These are phyloP conservation scores for Sherardia arvensis DNA, from an alignment of 257 asterid species.

Conservation along the genomic window DNA sequence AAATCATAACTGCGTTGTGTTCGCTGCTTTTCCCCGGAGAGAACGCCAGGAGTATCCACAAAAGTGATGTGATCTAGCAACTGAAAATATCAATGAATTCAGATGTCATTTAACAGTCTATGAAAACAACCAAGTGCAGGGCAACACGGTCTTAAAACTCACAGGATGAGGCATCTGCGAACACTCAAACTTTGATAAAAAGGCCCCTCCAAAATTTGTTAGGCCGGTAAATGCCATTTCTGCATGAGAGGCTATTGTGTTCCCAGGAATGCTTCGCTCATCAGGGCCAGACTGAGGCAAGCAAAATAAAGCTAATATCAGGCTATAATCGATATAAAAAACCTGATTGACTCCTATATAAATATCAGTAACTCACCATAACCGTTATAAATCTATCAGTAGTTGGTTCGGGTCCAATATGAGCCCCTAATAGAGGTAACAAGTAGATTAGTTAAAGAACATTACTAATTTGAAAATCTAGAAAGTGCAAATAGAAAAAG, in stretches of 20 bases:
- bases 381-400: constrained; percentile 90
- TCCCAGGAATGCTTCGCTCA: constrained; percentile 95
- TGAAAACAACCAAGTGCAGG: neutral
- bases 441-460: constrained; percentile 11
- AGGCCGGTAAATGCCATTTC: constrained; percentile 83
- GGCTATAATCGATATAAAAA: neutral
- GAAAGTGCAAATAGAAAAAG: neutral
- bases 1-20: constrained; percentile 93
- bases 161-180: constrained; percentile 97
- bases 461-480: neutral
- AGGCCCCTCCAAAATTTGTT: constrained; percentile 75
- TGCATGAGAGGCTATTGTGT: constrained; percentile 83
- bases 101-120: neutral
- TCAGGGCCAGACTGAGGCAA: constrained; percentile 75
- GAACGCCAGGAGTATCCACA: constrained; percentile 98
- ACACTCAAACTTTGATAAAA: constrained; percentile 89
- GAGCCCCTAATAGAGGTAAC: constrained; percentile 64
- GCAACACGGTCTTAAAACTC: constrained; percentile 24
- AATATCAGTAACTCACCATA: constrained; percentile 39
- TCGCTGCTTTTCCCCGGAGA: constrained; percentile 94
- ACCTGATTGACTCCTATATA: neutral
- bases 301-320: neutral
- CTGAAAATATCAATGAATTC: constrained; percentile 27
- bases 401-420: constrained; percentile 98
- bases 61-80: constrained; percentile 75